These are phyloP conservation scores for Globisporangium splendens DNA, from an alignment of 352 stramenopile species.

Conservation along the genomic window DNA sequence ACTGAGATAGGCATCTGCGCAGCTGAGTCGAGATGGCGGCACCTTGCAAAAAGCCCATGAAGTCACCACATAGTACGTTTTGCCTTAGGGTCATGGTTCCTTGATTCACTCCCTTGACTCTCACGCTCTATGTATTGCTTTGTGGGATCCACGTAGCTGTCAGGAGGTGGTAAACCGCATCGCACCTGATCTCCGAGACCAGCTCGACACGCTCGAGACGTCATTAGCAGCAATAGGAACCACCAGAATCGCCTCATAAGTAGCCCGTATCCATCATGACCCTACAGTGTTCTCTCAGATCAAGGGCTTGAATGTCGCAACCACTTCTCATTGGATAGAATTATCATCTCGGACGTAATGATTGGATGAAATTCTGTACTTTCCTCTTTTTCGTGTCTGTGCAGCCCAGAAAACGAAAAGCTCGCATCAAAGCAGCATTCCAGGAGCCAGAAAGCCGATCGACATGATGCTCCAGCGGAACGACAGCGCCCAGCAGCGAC, in stretches of 20 bases:
- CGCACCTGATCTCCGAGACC: conserved; percentile 26
- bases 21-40: conserved; percentile 10
- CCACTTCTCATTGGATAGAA: conserved; percentile 7
- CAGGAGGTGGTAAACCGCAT: conserved; percentile 30
- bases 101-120: conserved; percentile 2
- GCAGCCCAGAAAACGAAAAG: conserved; percentile 6
- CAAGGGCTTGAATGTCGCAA: background rate
- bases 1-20: conserved; percentile 8
- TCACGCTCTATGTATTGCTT: background rate
- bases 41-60: conserved; percentile 19
- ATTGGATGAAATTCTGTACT: background rate
- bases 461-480: background rate
- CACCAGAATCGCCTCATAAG: conserved; percentile 1
- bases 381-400: conserved; percentile 6
- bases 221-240: conserved; percentile 13
- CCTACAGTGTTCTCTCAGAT: background rate
- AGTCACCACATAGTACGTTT: conserved; percentile 32
- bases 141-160: conserved; percentile 17
- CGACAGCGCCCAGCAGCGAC: background rate
- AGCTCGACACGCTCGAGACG: conserved; percentile 33
- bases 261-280: background rate
- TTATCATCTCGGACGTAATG: background rate
- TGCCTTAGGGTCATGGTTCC: background rate
- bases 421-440: conserved; percentile 4
- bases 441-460: background rate